phyloP scores from a whole-genome alignment of 2,329 filamentous ascomycete species.

The Fusarium aywerte region DNA sequence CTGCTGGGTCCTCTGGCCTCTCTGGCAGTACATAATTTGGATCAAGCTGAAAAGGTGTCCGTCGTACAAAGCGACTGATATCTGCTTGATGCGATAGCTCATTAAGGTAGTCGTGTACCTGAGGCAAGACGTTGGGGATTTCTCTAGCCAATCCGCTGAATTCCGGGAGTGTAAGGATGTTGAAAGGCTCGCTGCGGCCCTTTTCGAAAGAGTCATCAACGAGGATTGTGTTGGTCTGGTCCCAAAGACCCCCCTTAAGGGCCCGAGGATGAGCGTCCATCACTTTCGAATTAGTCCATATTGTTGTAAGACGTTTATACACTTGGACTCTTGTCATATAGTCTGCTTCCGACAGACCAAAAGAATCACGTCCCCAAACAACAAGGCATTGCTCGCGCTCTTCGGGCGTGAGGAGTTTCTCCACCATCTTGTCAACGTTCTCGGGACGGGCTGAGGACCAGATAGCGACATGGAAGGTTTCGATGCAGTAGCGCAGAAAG shows the following conservation, averaged over 20 bases:
- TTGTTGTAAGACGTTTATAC: constrained; percentile 81
- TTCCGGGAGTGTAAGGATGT: constrained; percentile 83
- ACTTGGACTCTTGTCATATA: constrained; percentile 81
- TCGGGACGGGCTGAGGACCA: constrained; percentile 86
- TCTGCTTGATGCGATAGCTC: constrained; percentile 64
- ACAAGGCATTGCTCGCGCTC: constrained; percentile 70
- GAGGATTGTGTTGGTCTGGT: constrained; percentile 87
- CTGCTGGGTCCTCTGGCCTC: background rate
- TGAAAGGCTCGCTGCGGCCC: constrained; percentile 83
- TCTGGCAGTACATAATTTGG: constrained; percentile 40
- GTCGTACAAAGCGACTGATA: constrained; percentile 70
- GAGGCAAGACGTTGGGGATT: constrained; percentile 59
- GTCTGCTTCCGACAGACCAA: constrained; percentile 72
- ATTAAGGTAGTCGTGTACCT: constrained; percentile 72
- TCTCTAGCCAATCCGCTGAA: constrained; percentile 66
- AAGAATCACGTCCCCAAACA: constrained; percentile 81
- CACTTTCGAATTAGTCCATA: constrained; percentile 72
- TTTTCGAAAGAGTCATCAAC: constrained; percentile 89
- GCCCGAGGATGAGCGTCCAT: constrained; percentile 57
- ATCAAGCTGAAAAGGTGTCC: constrained; percentile 59
- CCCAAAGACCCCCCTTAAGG: constrained; percentile 65
- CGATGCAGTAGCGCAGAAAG: constrained; percentile 80
- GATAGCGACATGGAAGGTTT: constrained; percentile 81
- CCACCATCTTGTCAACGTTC: constrained; percentile 77
- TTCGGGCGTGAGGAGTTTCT: constrained; percentile 67